Conservation (phyloP, 2,329 filamentous ascomycete species). For the Fusarium continuum region DNA sequence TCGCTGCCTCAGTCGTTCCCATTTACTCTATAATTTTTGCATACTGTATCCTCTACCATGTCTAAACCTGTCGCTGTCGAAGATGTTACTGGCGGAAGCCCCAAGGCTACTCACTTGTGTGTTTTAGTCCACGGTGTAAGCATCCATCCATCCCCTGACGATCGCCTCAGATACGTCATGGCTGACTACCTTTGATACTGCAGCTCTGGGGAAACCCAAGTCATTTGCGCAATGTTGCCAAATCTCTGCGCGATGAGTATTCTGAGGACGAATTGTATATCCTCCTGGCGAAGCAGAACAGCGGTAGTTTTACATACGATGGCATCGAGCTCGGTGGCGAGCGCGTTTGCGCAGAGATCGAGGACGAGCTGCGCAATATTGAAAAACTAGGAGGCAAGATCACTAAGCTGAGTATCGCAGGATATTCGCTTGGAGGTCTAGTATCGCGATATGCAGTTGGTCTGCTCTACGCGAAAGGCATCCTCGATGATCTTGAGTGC, state of each 20-base stretch:
- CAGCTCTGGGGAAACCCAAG: slow-evolving; percentile 82
- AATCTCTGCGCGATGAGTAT: slow-evolving; percentile 68
- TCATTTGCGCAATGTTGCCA: slow-evolving; percentile 75
- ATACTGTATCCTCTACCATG: slow-evolving; percentile 40
- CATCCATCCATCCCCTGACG: slow-evolving; percentile 36
- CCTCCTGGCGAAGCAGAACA: slow-evolving; percentile 76
- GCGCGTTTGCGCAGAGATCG: slow-evolving; percentile 72
- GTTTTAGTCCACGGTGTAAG: slow-evolving; percentile 81
- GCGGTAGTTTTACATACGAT: slow-evolving; percentile 76
- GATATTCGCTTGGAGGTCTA: slow-evolving; percentile 89
- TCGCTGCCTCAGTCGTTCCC: background rate
- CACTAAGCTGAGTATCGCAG: slow-evolving; percentile 83
- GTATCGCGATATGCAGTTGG: slow-evolving; percentile 88
- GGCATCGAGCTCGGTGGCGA: slow-evolving; percentile 75
- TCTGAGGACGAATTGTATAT: slow-evolving; percentile 73
- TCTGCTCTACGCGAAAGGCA: slow-evolving; percentile 80
- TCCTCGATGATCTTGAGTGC: slow-evolving; percentile 81
- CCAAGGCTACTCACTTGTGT: slow-evolving; percentile 74
- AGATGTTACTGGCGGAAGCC: slow-evolving; percentile 59
- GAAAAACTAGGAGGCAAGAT: slow-evolving; percentile 73
- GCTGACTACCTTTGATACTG: slow-evolving; percentile 33
- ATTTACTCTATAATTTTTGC: background rate
- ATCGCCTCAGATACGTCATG: slow-evolving; percentile 22
- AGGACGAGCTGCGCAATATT: slow-evolving; percentile 67
- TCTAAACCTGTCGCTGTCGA: slow-evolving; percentile 18